Evolutionary conservation across 345 rosid species (phyloP).

Genomic region (Cardamine occulta): DNA sequence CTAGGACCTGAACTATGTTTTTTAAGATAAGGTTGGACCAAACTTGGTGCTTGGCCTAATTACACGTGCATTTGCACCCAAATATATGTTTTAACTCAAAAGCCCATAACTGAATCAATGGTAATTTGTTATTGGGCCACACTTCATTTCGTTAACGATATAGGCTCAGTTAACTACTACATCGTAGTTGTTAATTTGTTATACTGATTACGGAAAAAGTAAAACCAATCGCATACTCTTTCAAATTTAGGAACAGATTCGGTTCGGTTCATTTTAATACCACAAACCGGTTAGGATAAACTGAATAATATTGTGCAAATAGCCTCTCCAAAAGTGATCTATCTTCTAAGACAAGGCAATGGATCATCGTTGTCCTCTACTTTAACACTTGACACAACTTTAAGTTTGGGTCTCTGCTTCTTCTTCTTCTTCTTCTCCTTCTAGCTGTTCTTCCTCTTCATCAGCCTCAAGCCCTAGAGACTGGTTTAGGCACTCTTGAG

Average conservation of each 20-base stretch:
- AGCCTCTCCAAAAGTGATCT: conserved; percentile 26
- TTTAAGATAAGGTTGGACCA: background rate
- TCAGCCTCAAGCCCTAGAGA: conserved; percentile 45
- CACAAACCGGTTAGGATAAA: conserved; percentile 30
- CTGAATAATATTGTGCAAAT: conserved; percentile 13
- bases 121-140: background rate
- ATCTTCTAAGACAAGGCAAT: conserved; percentile 40
- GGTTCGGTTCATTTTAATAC: conserved; percentile 18
- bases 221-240: background rate
- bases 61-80: background rate
- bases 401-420: conserved; percentile 17
- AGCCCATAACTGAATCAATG: background rate
- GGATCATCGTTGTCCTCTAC: conserved; percentile 23
- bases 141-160: background rate
- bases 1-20: background rate
- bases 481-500: conserved; percentile 64
- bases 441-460: conserved; percentile 34
- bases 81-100: background rate
- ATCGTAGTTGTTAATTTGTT: background rate
- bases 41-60: background rate
- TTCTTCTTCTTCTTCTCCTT: background rate
- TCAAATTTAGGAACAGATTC: conserved; percentile 6
- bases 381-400: conserved; percentile 26
- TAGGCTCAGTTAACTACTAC: conserved; percentile 2
- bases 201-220: background rate